Conservation (phyloP, 2,329 filamentous ascomycete genomes). For the Aspergillus alliaceus region DNA sequence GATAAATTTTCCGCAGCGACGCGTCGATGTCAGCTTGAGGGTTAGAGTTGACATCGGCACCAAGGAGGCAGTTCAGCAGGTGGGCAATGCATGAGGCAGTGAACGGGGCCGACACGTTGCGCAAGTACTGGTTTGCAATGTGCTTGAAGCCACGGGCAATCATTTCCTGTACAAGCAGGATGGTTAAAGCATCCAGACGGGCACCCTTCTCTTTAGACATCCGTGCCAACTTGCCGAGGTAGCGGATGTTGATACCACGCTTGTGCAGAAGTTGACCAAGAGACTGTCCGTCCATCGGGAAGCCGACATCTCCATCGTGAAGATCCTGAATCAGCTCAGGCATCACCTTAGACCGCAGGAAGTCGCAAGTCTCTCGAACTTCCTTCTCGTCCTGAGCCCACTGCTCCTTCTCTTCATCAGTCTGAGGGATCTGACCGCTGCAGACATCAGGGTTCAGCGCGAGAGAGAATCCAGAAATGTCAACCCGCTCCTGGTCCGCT, state of each 20-base stretch:
- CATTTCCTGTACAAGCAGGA: constrained; percentile 86
- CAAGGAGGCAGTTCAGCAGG: constrained; percentile 89
- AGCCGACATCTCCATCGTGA: constrained; percentile 88
- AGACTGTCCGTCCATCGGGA: constrained; percentile 97
- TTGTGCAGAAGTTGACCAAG: constrained; percentile 88
- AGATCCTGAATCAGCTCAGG: constrained; percentile 85
- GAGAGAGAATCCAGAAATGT: constrained; percentile 84
- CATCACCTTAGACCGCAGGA: constrained; percentile 73
- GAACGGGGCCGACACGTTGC: constrained; percentile 75
- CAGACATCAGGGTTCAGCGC: constrained; percentile 93
- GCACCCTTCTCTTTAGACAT: constrained; percentile 66
- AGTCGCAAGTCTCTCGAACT: constrained; percentile 79
- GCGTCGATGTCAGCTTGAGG: constrained; percentile 77
- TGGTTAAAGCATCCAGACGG: constrained; percentile 73
- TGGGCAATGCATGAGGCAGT: constrained; percentile 79
- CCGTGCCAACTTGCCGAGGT: constrained; percentile 80
- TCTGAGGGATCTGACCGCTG: constrained; percentile 87
- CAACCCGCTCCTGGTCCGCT: constrained; percentile 66
- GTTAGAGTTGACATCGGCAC: constrained; percentile 70
- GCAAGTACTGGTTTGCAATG: constrained; percentile 74
- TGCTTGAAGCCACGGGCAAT: constrained; percentile 96
- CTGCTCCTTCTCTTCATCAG: constrained; percentile 82
- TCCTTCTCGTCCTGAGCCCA: constrained; percentile 82
- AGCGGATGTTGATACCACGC: constrained; percentile 94
- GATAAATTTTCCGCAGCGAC: constrained; percentile 71